Evolutionary conservation across 176 grass and related monocot species (phyloP).

Genomic region (Puccinellia tenuiflora): DNA sequence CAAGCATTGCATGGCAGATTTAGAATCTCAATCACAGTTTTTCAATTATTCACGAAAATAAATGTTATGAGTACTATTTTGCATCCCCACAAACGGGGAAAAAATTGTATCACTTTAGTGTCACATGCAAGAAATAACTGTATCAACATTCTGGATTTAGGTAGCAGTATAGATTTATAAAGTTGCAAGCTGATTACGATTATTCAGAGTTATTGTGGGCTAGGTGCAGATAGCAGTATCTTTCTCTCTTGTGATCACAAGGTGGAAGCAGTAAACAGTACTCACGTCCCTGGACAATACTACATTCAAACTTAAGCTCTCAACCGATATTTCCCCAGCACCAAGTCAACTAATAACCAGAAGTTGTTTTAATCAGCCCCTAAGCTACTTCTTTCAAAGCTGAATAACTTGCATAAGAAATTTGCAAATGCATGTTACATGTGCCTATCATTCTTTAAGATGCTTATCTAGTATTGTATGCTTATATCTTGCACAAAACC

Average conservation of each 20-base stretch:
- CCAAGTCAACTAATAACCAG: background rate
- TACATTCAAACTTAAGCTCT: background rate
- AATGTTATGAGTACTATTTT: background rate
- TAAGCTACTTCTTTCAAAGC: background rate
- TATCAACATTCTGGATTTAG: background rate
- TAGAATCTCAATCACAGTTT: slow-evolving; percentile 12
- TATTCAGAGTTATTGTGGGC: background rate
- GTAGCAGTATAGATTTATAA: background rate
- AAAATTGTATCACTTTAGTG: background rate
- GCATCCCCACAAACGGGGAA: background rate
- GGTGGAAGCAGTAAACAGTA: background rate
- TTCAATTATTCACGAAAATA: background rate
- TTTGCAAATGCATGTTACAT: background rate
- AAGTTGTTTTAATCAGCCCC: background rate
- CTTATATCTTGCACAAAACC: background rate
- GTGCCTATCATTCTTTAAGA: background rate
- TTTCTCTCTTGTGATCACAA: background rate
- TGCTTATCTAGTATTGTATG: background rate
- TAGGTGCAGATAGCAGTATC: background rate
- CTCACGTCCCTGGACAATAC: background rate
- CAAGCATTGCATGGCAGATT: background rate
- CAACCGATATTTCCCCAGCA: background rate
- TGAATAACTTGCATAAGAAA: background rate
- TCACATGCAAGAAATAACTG: background rate
- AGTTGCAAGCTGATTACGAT: background rate